phyloP scores from a whole-genome alignment of 345 rosid genomes.

The Laguncularia racemosa region DNA sequence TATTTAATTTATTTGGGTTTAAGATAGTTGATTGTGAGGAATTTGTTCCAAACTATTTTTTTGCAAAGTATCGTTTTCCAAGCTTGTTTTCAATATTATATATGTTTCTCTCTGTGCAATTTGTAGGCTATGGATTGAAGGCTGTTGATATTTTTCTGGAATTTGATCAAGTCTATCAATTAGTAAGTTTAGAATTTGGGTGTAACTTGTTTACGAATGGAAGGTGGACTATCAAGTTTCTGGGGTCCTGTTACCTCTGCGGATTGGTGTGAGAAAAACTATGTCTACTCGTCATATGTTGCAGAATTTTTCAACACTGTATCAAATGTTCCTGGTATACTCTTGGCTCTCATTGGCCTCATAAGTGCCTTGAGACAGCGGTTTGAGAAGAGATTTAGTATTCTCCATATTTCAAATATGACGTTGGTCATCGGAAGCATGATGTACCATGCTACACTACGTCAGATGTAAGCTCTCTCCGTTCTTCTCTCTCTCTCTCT shows the following conservation, averaged over 20 bases:
- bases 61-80: no score
- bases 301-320: conserved; percentile 89
- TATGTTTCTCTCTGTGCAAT: no score
- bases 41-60: no score
- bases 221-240: conserved; percentile 64
- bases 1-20: no score
- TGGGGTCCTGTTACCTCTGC: conserved; percentile 95
- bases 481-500: conserved; percentile 1
- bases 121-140: no score
- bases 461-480: conserved; percentile 49
- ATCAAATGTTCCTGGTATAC: conserved; percentile 68
- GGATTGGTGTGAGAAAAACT: conserved; percentile 89
- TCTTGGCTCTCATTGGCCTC: conserved; percentile 80
- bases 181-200: no score
- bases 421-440: conserved; percentile 89
- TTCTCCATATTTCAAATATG: conserved; percentile 89
- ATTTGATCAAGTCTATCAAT: no score
- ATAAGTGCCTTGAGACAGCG: conserved; percentile 76
- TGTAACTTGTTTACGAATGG: conserved; percentile 38
- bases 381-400: conserved; percentile 90
- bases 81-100: no score
- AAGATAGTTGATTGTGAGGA: no score
- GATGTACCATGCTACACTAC: conserved; percentile 82
- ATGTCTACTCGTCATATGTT: conserved; percentile 58
- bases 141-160: no score